These are phyloP conservation scores for Talaromyces thailandensis DNA, from an alignment of 495 filamentous ascomycete genomes.

Conservation along the genomic window DNA sequence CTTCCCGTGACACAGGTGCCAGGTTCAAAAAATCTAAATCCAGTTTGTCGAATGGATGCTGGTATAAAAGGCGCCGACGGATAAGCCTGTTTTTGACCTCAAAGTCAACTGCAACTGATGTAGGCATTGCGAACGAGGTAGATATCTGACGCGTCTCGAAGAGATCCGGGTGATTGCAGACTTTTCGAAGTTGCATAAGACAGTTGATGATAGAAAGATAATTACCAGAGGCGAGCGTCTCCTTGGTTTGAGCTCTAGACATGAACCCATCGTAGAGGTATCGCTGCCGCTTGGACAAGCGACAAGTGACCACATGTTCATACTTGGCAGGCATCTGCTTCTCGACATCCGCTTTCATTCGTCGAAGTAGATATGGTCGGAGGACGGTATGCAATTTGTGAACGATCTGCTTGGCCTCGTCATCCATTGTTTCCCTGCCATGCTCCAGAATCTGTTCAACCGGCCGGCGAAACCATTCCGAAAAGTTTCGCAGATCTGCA, in stretches of 20 bases:
- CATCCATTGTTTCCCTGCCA: slow-evolving; percentile 85
- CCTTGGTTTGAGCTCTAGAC: slow-evolving; percentile 81
- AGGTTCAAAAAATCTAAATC: slow-evolving; percentile 77
- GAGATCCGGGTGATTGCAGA: slow-evolving; percentile 97
- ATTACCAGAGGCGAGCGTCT: slow-evolving; percentile 87
- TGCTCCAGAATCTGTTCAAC: slow-evolving; percentile 93
- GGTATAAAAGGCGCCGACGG: slow-evolving; percentile 53
- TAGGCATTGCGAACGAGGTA: slow-evolving; percentile 89
- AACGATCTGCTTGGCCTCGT: slow-evolving; percentile 81
- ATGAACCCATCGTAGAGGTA: slow-evolving; percentile 97
- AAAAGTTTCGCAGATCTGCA: slow-evolving; percentile 83
- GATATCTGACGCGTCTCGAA: slow-evolving; percentile 98
- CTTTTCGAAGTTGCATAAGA: slow-evolving; percentile 94
- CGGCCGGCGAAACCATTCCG: slow-evolving; percentile 85
- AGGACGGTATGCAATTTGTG: slow-evolving; percentile 87
- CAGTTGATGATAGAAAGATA: slow-evolving; percentile 98
- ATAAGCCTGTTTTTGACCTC: slow-evolving; percentile 68
- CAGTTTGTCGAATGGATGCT: slow-evolving; percentile 55
- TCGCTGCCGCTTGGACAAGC: slow-evolving; percentile 86
- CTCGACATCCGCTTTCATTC: slow-evolving; percentile 95
- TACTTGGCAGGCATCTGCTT: slow-evolving; percentile 99
- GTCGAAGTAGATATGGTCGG: slow-evolving; percentile 82
- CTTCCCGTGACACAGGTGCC: slow-evolving; percentile 62
- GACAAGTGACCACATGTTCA: slow-evolving; percentile 92
- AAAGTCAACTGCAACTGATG: slow-evolving; percentile 69